A percentile compares a stretch with the other conserved stretches of the same genome.
These are phyloP conservation scores for Canavalia gladiata DNA, from an alignment of 306 rosid species.

Conservation along the genomic window DNA sequence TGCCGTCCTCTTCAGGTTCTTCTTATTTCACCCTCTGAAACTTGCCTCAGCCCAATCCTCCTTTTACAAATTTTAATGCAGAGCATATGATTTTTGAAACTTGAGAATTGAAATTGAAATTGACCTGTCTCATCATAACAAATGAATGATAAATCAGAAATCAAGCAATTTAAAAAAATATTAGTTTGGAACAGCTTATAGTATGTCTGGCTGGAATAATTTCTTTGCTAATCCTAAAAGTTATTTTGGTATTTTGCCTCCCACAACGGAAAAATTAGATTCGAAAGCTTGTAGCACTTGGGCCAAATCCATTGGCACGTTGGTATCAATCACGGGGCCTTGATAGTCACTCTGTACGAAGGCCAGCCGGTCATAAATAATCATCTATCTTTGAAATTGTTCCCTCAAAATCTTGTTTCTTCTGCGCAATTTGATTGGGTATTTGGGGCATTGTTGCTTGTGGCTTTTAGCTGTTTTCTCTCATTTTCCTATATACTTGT, in stretches of 20 bases:
- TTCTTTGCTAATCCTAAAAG: not conserved
- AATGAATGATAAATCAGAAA: too few species aligned
- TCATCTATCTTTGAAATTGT: not conserved
- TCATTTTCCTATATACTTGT: not conserved
- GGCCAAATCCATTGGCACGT: not conserved
- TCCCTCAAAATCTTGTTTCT: not conserved
- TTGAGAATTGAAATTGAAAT: too few species aligned
- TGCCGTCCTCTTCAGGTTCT: constrained; percentile 7
- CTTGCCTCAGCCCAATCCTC: too few species aligned
- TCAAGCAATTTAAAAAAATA: not conserved
- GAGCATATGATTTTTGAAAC: too few species aligned
- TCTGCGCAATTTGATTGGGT: not conserved
- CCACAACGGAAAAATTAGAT: not conserved
- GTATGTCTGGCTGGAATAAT: not conserved
- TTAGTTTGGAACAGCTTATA: not conserved
- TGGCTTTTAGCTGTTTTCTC: not conserved
- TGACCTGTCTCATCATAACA: too few species aligned
- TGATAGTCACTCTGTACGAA: not conserved
- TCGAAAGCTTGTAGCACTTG: not conserved
- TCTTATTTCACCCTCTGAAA: not conserved
- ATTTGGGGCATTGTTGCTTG: constrained; percentile 9
- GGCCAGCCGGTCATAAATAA: not conserved
- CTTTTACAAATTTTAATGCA: too few species aligned
- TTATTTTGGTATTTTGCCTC: not conserved
- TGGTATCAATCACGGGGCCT: not conserved